Conservation (phyloP, 2,329 filamentous ascomycete species). For the Stachybotrys elegans region DNA sequence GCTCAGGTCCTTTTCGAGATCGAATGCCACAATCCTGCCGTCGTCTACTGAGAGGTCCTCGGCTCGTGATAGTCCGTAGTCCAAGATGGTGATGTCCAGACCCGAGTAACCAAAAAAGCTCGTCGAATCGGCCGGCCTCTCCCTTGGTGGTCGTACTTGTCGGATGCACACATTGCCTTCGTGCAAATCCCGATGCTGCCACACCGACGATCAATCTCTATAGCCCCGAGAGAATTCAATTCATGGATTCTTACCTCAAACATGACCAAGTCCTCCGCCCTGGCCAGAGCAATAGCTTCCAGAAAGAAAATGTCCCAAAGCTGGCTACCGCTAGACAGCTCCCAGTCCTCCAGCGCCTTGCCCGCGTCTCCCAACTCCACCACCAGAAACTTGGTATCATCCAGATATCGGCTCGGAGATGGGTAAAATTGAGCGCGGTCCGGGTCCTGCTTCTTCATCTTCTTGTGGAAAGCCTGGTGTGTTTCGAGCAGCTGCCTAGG, state of each 20-base stretch:
- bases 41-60: conserved; percentile 34
- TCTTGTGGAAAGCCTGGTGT: conserved; percentile 53
- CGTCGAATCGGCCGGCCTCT: conserved; percentile 21
- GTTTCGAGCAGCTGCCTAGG: conserved; percentile 51
- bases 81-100: conserved; percentile 58
- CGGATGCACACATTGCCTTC: conserved; percentile 60
- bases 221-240: no score
- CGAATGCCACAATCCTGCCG: conserved; percentile 42
- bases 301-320: conserved; percentile 61
- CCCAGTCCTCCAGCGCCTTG: conserved; percentile 52
- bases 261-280: conserved; percentile 51
- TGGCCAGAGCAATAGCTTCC: conserved; percentile 53
- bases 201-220: no score
- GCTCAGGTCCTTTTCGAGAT: conserved; percentile 55
- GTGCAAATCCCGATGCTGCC: conserved; percentile 59
- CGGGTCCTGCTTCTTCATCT: conserved; percentile 49
- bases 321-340: conserved; percentile 42
- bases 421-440: conserved; percentile 57
- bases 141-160: conserved; percentile 28
- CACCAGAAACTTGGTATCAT: conserved; percentile 54
- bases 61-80: conserved; percentile 60
- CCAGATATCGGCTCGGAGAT: conserved; percentile 54
- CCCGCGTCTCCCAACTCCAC: conserved; percentile 62
- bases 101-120: conserved; percentile 54
- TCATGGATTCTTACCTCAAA: conserved; percentile 60